These are phyloP conservation scores for Penicillium sp. DNA, from an alignment of 2,329 filamentous ascomycete genomes.

Conservation along the genomic window DNA sequence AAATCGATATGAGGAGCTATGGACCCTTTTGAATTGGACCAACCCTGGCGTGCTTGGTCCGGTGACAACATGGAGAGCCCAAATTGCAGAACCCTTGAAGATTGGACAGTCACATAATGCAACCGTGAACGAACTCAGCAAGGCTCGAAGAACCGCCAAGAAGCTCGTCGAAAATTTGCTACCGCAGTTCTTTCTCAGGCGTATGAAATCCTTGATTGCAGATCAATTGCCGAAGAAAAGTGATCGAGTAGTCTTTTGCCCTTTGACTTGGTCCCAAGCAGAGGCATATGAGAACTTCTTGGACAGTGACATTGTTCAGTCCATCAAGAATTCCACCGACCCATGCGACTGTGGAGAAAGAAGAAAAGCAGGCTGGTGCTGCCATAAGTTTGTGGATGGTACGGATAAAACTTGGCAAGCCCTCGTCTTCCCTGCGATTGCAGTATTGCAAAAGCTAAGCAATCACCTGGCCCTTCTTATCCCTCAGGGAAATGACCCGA, in stretches of 20 bases:
- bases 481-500: constrained; percentile 63
- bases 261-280: constrained; percentile 76
- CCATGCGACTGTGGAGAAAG: constrained; percentile 69
- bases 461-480: constrained; percentile 92
- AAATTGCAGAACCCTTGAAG: constrained; percentile 76
- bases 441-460: constrained; percentile 79
- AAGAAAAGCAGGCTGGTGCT: constrained; percentile 80
- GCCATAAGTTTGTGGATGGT: constrained; percentile 59
- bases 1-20: constrained; percentile 96
- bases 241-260: constrained; percentile 92
- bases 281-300: constrained; percentile 82
- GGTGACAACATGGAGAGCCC: constrained; percentile 72
- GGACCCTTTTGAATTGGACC: constrained; percentile 95
- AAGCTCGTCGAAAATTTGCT: constrained; percentile 84
- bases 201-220: constrained; percentile 90
- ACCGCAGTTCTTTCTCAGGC: constrained; percentile 83
- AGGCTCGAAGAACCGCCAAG: constrained; percentile 76
- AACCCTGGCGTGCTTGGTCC: constrained; percentile 74
- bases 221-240: constrained; percentile 92
- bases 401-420: constrained; percentile 67
- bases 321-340: constrained; percentile 68
- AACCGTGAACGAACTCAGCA: constrained; percentile 76
- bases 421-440: constrained; percentile 82
- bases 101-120: constrained; percentile 92
- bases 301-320: constrained; percentile 67